A percentile compares a stretch with the other conserved stretches of the same genome.
Evolutionary conservation across 805 yeast genomes (phyloP).

Genomic region (Jamesozyma spencerorum): DNA sequence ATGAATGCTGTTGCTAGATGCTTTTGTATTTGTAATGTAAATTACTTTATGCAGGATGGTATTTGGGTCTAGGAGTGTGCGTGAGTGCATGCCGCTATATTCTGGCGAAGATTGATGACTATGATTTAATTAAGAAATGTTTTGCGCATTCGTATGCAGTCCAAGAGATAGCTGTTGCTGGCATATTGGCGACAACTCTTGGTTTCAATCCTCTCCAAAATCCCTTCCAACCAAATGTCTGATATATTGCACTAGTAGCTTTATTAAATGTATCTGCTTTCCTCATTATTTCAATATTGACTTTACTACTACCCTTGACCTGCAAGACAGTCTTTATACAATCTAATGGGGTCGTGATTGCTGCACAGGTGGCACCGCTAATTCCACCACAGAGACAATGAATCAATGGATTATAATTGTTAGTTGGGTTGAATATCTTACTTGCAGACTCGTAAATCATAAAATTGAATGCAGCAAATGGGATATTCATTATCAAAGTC

Average conservation of each 20-base stretch:
- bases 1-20: no score
- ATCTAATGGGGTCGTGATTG: slow-evolving; percentile 87
- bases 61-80: no score
- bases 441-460: slow-evolving; percentile 83
- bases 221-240: slow-evolving; percentile 50
- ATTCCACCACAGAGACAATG: slow-evolving; percentile 91
- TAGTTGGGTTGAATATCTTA: slow-evolving; percentile 68
- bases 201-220: slow-evolving; percentile 84
- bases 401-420: slow-evolving; percentile 73
- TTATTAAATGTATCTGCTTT: slow-evolving; percentile 55
- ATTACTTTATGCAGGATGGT: no score
- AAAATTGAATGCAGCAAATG: slow-evolving; percentile 90
- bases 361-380: slow-evolving; percentile 94
- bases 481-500: slow-evolving; percentile 81
- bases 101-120: neutral
- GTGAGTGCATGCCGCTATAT: no score
- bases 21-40: no score
- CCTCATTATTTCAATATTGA: slow-evolving; percentile 34
- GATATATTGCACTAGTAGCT: slow-evolving; percentile 62
- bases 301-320: slow-evolving; percentile 50
- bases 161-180: slow-evolving; percentile 96
- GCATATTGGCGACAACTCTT: slow-evolving; percentile 84
- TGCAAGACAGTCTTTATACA: slow-evolving; percentile 87
- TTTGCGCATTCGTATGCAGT: slow-evolving; percentile 97
- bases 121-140: slow-evolving; percentile 25